phyloP scores from a whole-genome alignment of 768 basidiomycete genomes.

The Terana coerulea region DNA sequence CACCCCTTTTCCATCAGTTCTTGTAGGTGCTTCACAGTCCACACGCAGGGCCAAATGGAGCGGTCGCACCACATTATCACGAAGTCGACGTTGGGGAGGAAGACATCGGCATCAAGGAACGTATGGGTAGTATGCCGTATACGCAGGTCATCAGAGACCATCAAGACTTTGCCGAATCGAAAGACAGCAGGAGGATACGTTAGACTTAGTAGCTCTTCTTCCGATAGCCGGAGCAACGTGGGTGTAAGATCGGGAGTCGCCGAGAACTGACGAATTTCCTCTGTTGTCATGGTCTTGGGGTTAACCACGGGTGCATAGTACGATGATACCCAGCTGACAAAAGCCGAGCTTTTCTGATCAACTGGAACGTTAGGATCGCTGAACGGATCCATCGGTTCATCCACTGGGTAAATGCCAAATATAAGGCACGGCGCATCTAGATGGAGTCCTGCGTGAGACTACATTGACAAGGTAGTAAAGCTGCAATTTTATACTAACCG shows the following conservation, averaged over 20 bases:
- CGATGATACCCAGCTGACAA: background rate
- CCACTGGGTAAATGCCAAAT: background rate
- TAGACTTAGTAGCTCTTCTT: background rate
- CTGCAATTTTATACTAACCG: background rate
- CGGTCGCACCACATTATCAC: background rate
- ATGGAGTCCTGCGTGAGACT: background rate
- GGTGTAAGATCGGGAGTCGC: background rate
- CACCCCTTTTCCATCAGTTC: background rate
- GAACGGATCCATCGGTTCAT: background rate
- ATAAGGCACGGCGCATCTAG: background rate
- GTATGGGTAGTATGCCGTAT: background rate
- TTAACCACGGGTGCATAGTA: background rate
- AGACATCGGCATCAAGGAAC: background rate
- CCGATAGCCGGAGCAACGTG: background rate
- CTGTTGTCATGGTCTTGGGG: background rate
- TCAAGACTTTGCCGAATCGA: background rate
- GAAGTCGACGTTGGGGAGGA: background rate
- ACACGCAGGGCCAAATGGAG: background rate
- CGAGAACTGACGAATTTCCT: background rate
- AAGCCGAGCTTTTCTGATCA: background rate
- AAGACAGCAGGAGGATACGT: background rate
- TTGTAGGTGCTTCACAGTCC: slow-evolving; percentile 6
- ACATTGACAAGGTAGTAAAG: background rate
- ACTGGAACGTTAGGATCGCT: background rate
- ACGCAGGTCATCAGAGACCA: too few relatives aligned